These are phyloP conservation scores for Helenozyma rhizophorensis DNA, from an alignment of 805 yeast genomes.

Conservation along the genomic window DNA sequence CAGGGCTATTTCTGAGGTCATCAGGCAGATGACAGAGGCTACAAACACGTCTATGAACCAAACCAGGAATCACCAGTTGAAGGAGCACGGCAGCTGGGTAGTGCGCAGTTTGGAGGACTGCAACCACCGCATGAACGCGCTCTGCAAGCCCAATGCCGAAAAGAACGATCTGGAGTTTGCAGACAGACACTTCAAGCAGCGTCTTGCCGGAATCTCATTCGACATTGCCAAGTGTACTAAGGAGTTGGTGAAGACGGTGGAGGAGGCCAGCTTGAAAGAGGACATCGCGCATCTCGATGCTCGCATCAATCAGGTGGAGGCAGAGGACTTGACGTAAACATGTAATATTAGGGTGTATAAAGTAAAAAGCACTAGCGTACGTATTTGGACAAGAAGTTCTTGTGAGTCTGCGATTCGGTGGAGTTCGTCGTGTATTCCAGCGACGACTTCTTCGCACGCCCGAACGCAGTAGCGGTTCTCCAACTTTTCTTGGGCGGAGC, in stretches of 20 bases:
- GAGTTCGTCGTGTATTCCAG: slow-evolving; percentile 29
- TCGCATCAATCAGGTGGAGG: slow-evolving; percentile 36
- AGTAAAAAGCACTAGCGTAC: slow-evolving; percentile 15
- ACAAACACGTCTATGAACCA: slow-evolving; percentile 85
- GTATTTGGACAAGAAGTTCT: slow-evolving; percentile 32
- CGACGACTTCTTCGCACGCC: slow-evolving; percentile 7
- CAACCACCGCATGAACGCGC: slow-evolving; percentile 70
- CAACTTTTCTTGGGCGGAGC: slow-evolving; percentile 22
- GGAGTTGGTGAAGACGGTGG: slow-evolving; percentile 92
- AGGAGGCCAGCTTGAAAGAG: slow-evolving; percentile 84
- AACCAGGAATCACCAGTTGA: slow-evolving; percentile 76
- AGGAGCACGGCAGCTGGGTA: slow-evolving; percentile 90
- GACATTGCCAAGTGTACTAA: slow-evolving; percentile 96
- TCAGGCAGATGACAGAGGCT: slow-evolving; percentile 84
- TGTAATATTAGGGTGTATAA: background rate
- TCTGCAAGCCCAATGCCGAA: slow-evolving; percentile 47
- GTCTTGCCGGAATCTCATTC: slow-evolving; percentile 93
- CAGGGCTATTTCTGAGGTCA: slow-evolving; percentile 70
- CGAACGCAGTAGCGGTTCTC: slow-evolving; percentile 25
- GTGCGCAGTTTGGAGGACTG: slow-evolving; percentile 84
- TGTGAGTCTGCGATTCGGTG: slow-evolving; percentile 30
- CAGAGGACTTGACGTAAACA: slow-evolving; percentile 21
- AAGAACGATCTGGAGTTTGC: slow-evolving; percentile 61
- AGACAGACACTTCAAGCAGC: slow-evolving; percentile 84
- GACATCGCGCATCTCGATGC: slow-evolving; percentile 81